Conservation (phyloP, 2,329 filamentous ascomycete species). For the Seiridium unicorne region DNA sequence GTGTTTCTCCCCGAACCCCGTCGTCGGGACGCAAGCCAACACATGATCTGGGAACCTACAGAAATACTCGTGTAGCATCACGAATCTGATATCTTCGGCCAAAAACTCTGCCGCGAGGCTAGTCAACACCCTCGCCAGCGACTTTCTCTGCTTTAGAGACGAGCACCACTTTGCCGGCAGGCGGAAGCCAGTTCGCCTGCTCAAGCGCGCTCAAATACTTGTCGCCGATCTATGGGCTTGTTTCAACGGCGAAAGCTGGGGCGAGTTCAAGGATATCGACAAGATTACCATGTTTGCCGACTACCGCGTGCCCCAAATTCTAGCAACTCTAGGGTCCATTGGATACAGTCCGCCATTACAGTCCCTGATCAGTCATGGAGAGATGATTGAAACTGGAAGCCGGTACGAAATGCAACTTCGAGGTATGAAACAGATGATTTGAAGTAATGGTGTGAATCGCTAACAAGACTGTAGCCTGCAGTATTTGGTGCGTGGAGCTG, state of each 20-base stretch:
- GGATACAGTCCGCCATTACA: slow-evolving; percentile 81
- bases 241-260: slow-evolving; percentile 78
- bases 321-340: slow-evolving; percentile 79
- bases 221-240: slow-evolving; percentile 97
- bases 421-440: slow-evolving; percentile 42
- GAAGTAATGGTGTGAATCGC: not conserved
- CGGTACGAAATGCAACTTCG: slow-evolving; percentile 84
- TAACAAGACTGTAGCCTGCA: slow-evolving; percentile 59
- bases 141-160: slow-evolving; percentile 86
- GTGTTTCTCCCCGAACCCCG: not conserved
- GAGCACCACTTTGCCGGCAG: slow-evolving; percentile 73
- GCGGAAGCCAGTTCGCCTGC: slow-evolving; percentile 68
- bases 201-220: slow-evolving; percentile 94
- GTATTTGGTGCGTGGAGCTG: slow-evolving; percentile 94
- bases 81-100: slow-evolving; percentile 71
- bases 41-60: slow-evolving; percentile 33
- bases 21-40: slow-evolving; percentile 13
- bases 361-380: slow-evolving; percentile 62
- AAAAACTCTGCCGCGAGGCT: slow-evolving; percentile 77
- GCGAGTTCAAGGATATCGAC: slow-evolving; percentile 84
- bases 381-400: slow-evolving; percentile 68
- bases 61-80: slow-evolving; percentile 74
- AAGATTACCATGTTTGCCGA: slow-evolving; percentile 99
- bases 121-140: slow-evolving; percentile 75
- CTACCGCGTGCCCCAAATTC: slow-evolving; percentile 92